Base-by-base conservation (phyloP, 495 filamentous ascomycete genomes). In the Aspergillus steynii region DNA sequence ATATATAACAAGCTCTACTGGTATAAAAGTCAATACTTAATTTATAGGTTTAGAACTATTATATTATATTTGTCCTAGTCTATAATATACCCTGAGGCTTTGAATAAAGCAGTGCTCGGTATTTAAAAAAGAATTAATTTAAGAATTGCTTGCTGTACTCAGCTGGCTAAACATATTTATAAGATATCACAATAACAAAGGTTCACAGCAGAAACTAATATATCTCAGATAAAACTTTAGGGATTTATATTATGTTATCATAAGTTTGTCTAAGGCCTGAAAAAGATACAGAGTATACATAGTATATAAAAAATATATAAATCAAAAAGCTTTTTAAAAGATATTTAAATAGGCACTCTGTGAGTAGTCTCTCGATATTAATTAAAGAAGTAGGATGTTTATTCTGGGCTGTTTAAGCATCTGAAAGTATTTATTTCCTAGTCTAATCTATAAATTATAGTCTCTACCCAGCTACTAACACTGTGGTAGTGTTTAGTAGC, bases 281-380 rank as follows among this genome's bases (percentile, higher is more conserved):
- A 42, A 12, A 12, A 29, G 57, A 55, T 29, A 47, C 59, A 31
- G 56, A 59, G 31, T 63, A 61, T 56, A 58, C 63, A 47, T 67
- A 56, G 62, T 7, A 56, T n/a, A 29, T 64, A 29, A 32, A 64
- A 1, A 28, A 64, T 28, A 29, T 29, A 8, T 10, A 42, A 3
- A 7, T 64, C 12, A 51, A 56, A 29, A 45, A 55, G 52, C 56
- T 69, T 14, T 69, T 69, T 55, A 26, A 56, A 29, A 69, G 61
- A 50, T 34, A 66, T 8, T 45, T 67, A 29, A 67, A 64, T 54
- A 66, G 64, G 50, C 66, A 64, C 51, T 69, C 66, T 45, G 57
- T 69, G 25, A 59, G 70, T 26, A 63, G 63, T 25, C 70, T 65
- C 54, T 65, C 65, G 29, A 49, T 66, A 59, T 55, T 72, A 46